Base-by-base conservation (phyloP, 225 moss, liverwort and hornwort genomes). In the Antitrichia curtipendula region DNA sequence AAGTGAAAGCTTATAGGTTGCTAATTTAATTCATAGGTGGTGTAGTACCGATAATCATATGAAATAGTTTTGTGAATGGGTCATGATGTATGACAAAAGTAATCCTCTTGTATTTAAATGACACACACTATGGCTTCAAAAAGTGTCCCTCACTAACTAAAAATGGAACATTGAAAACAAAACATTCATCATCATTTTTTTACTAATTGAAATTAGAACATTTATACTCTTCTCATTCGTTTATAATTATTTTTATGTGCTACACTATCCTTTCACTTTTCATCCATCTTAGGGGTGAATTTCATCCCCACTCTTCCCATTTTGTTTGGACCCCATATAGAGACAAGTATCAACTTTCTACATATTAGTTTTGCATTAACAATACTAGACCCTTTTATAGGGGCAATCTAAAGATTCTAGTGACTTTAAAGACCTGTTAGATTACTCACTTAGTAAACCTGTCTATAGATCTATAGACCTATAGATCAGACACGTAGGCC, bases 321-420 rank as follows among this genome's bases (percentile, higher is more conserved):
- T 23, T 24, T 23, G 0, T 13, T 0, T 66, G 0, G 1, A 38
- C 0, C 7, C 12, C 6, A 66, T n/a, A 12, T 12, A 68, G 1
- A 68, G 12, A 38, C 4, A 23, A 23, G 19, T 38, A 21, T 12
- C n/a, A 4, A 17, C 21, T 17, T 21, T n/a, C 2, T 38, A 0
- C 4, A 7, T 65, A 32, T 64, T 0, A 18, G 1, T 34, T 19
- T 3, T 18, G 1, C 5, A 19, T 18, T 22, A n/a, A 12, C 3
- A 0, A 64, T 19, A 64, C 0, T 64, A 36, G 19, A 64, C 2
- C 32, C 5, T 64, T 64, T 64, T 34, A 18, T 18, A 34, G 7
- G 32, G 4, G 0, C 3, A 1, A 11, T 36, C 5, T 19, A 65
- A 65, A 12, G 11, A n/a, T 12, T 12, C 2, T n/a, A 0, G 4